Evolutionary conservation across 225 moss, liverwort and hornwort species (phyloP), one percentile per base, ranked within the genome.

Genomic region (Anthoceros angustus): DNA sequence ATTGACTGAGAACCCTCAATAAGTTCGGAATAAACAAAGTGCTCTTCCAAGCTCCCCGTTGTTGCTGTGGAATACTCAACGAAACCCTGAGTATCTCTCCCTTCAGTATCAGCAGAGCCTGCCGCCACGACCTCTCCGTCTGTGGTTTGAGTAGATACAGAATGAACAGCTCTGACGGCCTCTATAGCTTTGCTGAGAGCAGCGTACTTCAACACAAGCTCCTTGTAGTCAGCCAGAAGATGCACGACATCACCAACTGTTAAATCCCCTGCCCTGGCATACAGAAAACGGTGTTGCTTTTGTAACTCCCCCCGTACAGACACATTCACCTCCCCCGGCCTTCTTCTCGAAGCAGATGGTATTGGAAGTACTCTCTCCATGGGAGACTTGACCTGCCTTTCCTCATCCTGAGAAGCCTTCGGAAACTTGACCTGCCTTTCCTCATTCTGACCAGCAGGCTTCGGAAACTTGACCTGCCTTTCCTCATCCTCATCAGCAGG

Each of bases 191-290:
- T 92, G 50, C 81, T 81, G 23, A 98, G 80, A 40, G 89, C 84
- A 38, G 84, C 81, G 65, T 92, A 98, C 69, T 81, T 87, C 76
- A 98, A 70, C 32, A 86, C 98, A 66, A 98, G 76, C 76, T 98
- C 98, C 69, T 98, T 98, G 71, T 98, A 98, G 68, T 89, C 87
- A 50, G 79, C 70, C 55, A 98, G 84, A 67, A 98, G 74, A 12
- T 73, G 73, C 64, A 87, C 86, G 43, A 98, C 89, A 79, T 98
- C 98, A 76, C 80, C 69, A 7, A 98, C 88, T 83, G 89, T 77
- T 63, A 98, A 62, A 77, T 92, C 98, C 46, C 92, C 98, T 69
- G 92, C 84, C 65, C 81, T 87, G 25, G 98, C 77, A 79, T 89
- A 98, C 48, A 98, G 71, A 74, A 86, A 98, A 14, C 84, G 89